A percentile compares a stretch with the other conserved stretches of the same genome.
These are phyloP conservation scores for Boletus pseudopeckii DNA, from an alignment of 768 basidiomycete genomes.

Conservation along the genomic window DNA sequence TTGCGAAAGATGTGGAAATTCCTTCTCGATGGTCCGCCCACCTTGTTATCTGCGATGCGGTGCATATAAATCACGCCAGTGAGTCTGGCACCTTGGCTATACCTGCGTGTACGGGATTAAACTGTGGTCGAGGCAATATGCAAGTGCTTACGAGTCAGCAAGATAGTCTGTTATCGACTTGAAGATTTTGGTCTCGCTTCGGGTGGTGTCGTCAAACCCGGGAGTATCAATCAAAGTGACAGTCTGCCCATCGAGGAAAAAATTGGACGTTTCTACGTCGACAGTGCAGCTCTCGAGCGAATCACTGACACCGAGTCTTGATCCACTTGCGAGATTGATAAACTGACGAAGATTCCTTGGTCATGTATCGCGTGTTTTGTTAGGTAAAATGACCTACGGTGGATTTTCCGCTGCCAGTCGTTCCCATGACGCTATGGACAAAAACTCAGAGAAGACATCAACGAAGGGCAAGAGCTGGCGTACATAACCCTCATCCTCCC, in stretches of 20 bases:
- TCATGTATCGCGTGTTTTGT: background rate
- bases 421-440: conserved; percentile 20
- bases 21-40: conserved; percentile 48
- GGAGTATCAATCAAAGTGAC: conserved; percentile 57
- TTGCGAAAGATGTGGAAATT: conserved; percentile 50
- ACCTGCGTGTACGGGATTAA: conserved; percentile 11
- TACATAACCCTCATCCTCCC: conserved; percentile 21
- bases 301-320: conserved; percentile 19
- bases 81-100: conserved; percentile 23
- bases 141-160: conserved; percentile 21
- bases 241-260: conserved; percentile 39
- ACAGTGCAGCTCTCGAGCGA: conserved; percentile 26
- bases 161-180: conserved; percentile 40
- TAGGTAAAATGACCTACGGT: conserved; percentile 11
- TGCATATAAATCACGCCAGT: conserved; percentile 52
- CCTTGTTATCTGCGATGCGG: conserved; percentile 46
- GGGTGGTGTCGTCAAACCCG: conserved; percentile 53
- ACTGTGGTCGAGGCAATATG: background rate
- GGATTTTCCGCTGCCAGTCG: conserved; percentile 25
- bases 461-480: background rate
- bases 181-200: conserved; percentile 46
- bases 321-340: conserved; percentile 20
- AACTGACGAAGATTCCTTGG: conserved; percentile 8
- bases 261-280: conserved; percentile 34
- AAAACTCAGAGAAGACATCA: conserved; percentile 1